Base-by-base conservation (phyloP, 768 basidiomycete genomes). In the Trametes coccinea region DNA sequence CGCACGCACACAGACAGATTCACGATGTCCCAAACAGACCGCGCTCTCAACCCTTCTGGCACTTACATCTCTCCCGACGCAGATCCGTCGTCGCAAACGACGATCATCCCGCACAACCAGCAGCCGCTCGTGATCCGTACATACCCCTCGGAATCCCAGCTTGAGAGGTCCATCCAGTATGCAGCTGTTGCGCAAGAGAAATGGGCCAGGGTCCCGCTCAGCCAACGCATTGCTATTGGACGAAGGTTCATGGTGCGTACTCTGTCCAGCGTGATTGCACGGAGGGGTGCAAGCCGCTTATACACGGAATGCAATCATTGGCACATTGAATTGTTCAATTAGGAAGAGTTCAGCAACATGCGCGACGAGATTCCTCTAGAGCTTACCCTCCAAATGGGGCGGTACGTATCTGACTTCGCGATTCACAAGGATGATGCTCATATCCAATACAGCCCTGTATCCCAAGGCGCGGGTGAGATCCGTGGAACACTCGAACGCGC, bases 341-440 rank as follows among this genome's bases (percentile, higher is more conserved):
- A 83, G 82, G 75, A 77, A 41, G 83, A 82, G 69, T 84, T 86
- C 70, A 75, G 78, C 68, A 79, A 76, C 56, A 74, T 78, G 62
- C 74, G 75, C 7, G 83, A 89, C 16, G 84, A 90, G 33, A 82
- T 93, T 13, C 84, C 86, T 0, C 69, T 82, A 34, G 95, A 98
- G 67, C 78, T 98, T 54, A 87, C 93, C 0, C 66, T 87, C 54
- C 92, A 97, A 75, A 98, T 99, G 90, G 96, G 96, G 40, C 79
- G 94, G 93, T 93, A 62, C 66, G 85, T 37, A 31, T 43, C 14
- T 48, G 13, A 22, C 40, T 6, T 4, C 31, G 10, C 3, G 4
- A 37, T 16, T 3, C 29, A 6, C 27, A 30, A 11, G 30, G 51
- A 16, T 17, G 30, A 8, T 27, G 30, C 7, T 5, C 14, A n/a